Evolutionary conservation across 2,329 filamentous ascomycete species (phyloP).

Genomic region (Cladorrhinum sp.): DNA sequence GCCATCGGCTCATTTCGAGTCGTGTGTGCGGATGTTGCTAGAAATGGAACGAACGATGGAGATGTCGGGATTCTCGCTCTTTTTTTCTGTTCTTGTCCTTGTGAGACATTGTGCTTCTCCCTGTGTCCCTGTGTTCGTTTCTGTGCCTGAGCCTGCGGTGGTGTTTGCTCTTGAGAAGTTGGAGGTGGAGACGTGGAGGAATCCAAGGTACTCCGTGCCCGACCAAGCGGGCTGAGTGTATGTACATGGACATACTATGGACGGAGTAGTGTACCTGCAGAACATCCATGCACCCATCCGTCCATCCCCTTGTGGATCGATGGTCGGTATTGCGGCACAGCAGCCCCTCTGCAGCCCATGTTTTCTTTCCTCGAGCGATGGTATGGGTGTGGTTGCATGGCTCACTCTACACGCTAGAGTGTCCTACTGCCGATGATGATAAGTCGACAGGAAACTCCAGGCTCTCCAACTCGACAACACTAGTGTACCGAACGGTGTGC

Average conservation of each 20-base stretch:
- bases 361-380: too few species aligned
- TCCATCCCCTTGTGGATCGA: not conserved
- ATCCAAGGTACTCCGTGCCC: too few species aligned
- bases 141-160: not conserved
- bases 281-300: too few species aligned
- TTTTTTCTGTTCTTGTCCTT: not conserved
- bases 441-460: too few species aligned
- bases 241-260: too few species aligned
- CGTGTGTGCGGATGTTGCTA: constrained; percentile 1
- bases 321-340: not conserved
- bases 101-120: not conserved
- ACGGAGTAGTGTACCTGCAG: too few species aligned
- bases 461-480: not conserved
- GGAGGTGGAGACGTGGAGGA: not conserved
- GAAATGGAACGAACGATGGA: not conserved
- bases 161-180: not conserved
- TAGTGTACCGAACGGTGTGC: not conserved
- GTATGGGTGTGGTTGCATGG: not conserved
- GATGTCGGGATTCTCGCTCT: not conserved
- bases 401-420: not conserved
- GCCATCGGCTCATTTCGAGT: constrained; percentile 1
- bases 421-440: too few species aligned
- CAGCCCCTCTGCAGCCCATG: not conserved
- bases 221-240: too few species aligned
- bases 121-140: not conserved